phyloP scores from a whole-genome alignment of 192 early-diverging fungal genomes.

The Coemansia sp. region DNA sequence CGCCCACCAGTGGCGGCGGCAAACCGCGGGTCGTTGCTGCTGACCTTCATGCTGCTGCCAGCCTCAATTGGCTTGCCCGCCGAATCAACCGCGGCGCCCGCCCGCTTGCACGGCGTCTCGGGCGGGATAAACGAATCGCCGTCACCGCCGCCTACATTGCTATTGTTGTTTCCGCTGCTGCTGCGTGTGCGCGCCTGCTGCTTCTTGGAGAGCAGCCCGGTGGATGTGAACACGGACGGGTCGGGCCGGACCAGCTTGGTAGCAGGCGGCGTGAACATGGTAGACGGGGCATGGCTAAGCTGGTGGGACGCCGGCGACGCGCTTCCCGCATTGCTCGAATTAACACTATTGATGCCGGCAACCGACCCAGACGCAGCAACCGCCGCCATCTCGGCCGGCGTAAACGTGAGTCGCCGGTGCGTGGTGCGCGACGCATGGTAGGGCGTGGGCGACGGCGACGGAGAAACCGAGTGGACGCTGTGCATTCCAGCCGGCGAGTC shows the following conservation, averaged over 20 bases:
- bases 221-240: slow-evolving; percentile 51
- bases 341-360: slow-evolving; percentile 13
- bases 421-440: slow-evolving; percentile 13
- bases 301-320: neutral
- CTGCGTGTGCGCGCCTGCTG: slow-evolving; percentile 40
- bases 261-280: slow-evolving; percentile 54
- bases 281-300: neutral
- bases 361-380: slow-evolving; percentile 32
- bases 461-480: slow-evolving; percentile 12
- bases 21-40: neutral
- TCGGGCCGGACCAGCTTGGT: slow-evolving; percentile 56
- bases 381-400: slow-evolving; percentile 29
- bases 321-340: neutral
- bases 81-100: slow-evolving; percentile 4
- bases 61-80: neutral
- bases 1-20: neutral
- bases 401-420: slow-evolving; percentile 43
- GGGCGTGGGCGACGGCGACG: slow-evolving; percentile 26
- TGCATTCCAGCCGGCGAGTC: slow-evolving; percentile 6
- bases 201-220: slow-evolving; percentile 53
- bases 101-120: slow-evolving; percentile 52
- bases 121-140: slow-evolving; percentile 28
- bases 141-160: neutral
- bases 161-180: neutral
- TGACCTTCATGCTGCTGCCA: neutral